Evolutionary conservation across 805 yeast genomes (phyloP), one percentile per base, ranked within the genome.

Genomic region (Saccharomycopsis guyanensis): DNA sequence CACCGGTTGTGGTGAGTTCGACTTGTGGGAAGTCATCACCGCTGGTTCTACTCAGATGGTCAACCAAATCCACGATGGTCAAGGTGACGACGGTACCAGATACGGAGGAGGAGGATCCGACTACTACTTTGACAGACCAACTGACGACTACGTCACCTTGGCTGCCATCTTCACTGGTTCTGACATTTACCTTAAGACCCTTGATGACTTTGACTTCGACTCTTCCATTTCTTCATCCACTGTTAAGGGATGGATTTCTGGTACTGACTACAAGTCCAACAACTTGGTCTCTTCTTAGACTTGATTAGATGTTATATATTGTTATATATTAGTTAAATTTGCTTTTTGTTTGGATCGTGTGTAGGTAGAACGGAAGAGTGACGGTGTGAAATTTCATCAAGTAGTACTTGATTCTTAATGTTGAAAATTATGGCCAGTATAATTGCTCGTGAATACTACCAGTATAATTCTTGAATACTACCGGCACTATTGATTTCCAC

Each of bases 1-100:
- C 45, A 75, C 95, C 46, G 97, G 97, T 52, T 93, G 98, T 71
- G 98, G 98, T 71, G 98, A 93, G 73, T 73, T 93, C 59, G 98
- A 93, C 69, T 72, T 88, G 59, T 93, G 91, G 60, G 98, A 93
- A 76, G 74, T 91, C 56, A 75, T 93, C 57, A 69, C 79, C 52
- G 56, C 83, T 31, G 96, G 96, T 56, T 78, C 86, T 53, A 69
- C 72, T 62, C 79, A 81, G 64, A 70, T 89, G 65, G 80, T 84
- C 58, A 71, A 86, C 47, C 93, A 87, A 62, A 68, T 91, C 59
- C 97, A 91, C 70, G 78, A 75, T 61, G 86, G 84, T 56, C 94
- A 85, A 70, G 91, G 89, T 61, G 65, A 68, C 55, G 62, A 71
- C 54, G 77, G 78, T 49, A 53, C 71, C 45, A 49, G 66, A 31